Conservation (phyloP, 176 grass and related monocot genomes). For the Eleusine coracana region DNA sequence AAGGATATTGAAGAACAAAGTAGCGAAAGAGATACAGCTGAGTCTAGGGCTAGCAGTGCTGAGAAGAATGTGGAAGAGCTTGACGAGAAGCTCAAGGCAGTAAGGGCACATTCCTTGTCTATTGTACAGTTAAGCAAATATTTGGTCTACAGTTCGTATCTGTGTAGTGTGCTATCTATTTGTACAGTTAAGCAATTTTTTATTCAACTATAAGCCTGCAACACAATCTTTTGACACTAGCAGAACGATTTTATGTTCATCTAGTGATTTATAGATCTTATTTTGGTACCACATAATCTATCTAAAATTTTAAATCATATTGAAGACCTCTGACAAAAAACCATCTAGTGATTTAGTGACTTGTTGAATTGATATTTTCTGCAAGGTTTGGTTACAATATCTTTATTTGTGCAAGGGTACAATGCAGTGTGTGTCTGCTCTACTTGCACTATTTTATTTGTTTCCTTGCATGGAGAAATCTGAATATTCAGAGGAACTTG, state of each 20-base stretch:
- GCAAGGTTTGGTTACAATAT: too few relatives aligned
- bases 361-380: too few relatives aligned
- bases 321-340: not conserved
- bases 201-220: not conserved
- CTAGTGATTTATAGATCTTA: not conserved
- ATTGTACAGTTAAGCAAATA: not conserved
- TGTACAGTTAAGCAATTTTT: not conserved
- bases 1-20: slow-evolving; percentile 64
- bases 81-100: slow-evolving; percentile 57
- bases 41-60: slow-evolving; percentile 51
- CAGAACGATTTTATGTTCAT: not conserved
- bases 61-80: slow-evolving; percentile 71
- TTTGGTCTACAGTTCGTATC: not conserved
- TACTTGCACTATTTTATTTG: too few relatives aligned
- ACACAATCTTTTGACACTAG: not conserved
- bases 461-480: too few relatives aligned
- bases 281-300: not conserved
- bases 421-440: too few relatives aligned
- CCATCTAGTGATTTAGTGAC: not conserved
- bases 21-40: slow-evolving; percentile 50
- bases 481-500: too few relatives aligned
- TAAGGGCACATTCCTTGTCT: slow-evolving; percentile 45
- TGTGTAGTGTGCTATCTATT: not conserved
- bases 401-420: too few relatives aligned
- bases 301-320: slow-evolving; percentile 15